phyloP scores from a whole-genome alignment of 2,329 filamentous ascomycete species.

The Aspergillus brunneoviolaceus region DNA sequence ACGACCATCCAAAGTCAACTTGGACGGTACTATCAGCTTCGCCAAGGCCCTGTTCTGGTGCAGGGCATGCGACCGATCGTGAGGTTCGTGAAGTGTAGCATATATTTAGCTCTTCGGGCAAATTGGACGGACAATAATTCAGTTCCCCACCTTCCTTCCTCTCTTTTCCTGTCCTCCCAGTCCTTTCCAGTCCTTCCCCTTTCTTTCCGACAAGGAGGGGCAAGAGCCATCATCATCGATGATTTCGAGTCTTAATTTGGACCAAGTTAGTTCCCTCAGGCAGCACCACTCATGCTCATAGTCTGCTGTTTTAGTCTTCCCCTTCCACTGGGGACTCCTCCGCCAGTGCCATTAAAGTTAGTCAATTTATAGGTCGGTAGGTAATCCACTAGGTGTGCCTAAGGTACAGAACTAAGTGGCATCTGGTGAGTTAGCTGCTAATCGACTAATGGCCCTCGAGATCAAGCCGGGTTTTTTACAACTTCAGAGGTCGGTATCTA shows the following conservation, averaged over 20 bases:
- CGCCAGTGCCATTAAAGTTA: too few species aligned
- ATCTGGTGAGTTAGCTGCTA: too few species aligned
- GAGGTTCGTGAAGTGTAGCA: slow-evolving; percentile 4
- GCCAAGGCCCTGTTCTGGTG: slow-evolving; percentile 8
- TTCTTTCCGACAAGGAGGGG: slow-evolving; percentile 7
- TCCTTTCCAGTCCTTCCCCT: slow-evolving; percentile 1
- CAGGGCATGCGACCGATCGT: slow-evolving; percentile 12
- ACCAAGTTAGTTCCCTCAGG: slow-evolving; percentile 4
- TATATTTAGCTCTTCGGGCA: slow-evolving; percentile 15
- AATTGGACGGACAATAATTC: neutral
- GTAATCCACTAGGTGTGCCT: too few species aligned
- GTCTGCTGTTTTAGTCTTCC: neutral
- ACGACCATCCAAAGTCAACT: neutral
- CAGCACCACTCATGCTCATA: neutral
- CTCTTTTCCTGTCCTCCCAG: neutral
- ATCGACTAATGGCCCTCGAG: neutral
- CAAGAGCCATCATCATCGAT: slow-evolving; percentile 10
- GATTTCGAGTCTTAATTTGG: slow-evolving; percentile 15
- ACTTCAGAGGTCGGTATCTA: slow-evolving; percentile 3
- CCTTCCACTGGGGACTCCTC: neutral
- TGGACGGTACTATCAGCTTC: neutral
- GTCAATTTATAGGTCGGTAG: neutral
- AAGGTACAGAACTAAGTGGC: too few species aligned
- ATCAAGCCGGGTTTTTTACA: slow-evolving; percentile 9
- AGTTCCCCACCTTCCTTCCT: slow-evolving; percentile 4